Evolutionary conservation across 164 flowering plant species (phyloP).

Genomic region (Brasenia schreberi): DNA sequence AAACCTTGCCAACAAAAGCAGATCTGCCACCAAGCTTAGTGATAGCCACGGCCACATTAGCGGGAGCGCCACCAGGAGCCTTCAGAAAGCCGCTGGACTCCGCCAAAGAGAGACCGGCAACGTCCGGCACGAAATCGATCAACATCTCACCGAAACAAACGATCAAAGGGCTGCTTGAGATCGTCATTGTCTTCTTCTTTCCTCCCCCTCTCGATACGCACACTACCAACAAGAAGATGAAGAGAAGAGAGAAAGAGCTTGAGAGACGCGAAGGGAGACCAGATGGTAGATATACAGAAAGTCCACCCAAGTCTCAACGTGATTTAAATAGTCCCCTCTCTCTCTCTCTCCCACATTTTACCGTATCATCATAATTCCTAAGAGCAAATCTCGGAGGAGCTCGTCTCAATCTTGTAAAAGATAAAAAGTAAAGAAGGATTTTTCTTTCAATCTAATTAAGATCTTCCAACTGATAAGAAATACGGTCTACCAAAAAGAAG

Average conservation of each 20-base stretch:
- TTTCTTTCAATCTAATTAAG: too few species aligned
- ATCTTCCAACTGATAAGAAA: too few species aligned
- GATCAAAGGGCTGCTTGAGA: conserved; percentile 16
- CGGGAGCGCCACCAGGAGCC: conserved; percentile 90
- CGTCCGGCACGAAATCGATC: conserved; percentile 67
- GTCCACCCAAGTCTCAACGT: not conserved
- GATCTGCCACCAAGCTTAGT: conserved; percentile 52
- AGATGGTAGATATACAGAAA: too few species aligned
- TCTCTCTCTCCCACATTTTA: not conserved
- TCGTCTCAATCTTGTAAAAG: too few species aligned
- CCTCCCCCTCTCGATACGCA: not conserved
- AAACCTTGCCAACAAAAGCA: conserved; percentile 69
- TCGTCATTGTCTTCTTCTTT: conserved; percentile 3
- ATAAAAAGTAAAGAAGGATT: too few species aligned
- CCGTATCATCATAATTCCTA: too few species aligned
- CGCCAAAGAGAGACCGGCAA: conserved; percentile 54
- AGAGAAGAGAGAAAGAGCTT: not conserved
- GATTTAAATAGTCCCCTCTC: not conserved
- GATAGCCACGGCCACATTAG: conserved; percentile 72
- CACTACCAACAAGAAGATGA: not conserved
- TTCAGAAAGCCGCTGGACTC: conserved; percentile 53
- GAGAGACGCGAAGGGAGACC: too few species aligned
- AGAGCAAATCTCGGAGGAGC: too few species aligned
- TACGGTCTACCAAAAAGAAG: too few species aligned
- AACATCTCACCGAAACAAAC: conserved; percentile 71